phyloP scores from a whole-genome alignment of 2,329 filamentous ascomycete species.

The Penicillium sp. region DNA sequence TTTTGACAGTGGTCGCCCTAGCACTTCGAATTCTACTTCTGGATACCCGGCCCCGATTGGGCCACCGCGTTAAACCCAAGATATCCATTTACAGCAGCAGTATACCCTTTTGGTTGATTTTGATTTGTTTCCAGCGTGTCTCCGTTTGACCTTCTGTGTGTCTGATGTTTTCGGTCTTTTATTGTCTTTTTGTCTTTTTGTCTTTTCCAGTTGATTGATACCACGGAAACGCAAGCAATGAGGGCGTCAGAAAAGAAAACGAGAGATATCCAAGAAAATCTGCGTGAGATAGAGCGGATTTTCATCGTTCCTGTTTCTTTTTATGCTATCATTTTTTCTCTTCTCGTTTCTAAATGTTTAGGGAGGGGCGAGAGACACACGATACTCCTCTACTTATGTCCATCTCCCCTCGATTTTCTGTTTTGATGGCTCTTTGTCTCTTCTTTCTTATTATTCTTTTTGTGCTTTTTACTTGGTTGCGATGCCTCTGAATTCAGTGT shows the following conservation, averaged over 20 bases:
- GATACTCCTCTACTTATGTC: conserved; percentile 1
- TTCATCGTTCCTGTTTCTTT: conserved; percentile 12
- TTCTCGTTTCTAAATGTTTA: conserved; percentile 1
- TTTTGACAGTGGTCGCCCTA: conserved; percentile 87
- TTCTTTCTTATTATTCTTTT: neutral
- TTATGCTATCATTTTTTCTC: conserved; percentile 12
- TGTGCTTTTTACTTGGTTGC: neutral
- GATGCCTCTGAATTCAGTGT: conserved; percentile 1
- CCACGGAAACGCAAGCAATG: conserved; percentile 34
- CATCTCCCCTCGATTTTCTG: neutral
- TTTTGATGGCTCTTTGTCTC: neutral
- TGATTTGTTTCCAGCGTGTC: conserved; percentile 36
- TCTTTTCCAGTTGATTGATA: conserved; percentile 28
- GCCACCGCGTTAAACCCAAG: conserved; percentile 77
- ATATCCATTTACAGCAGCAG: conserved; percentile 49
- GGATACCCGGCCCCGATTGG: conserved; percentile 93
- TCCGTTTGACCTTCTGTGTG: conserved; percentile 39
- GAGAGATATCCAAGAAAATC: conserved; percentile 32
- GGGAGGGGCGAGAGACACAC: conserved; percentile 3
- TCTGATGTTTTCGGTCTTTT: conserved; percentile 8
- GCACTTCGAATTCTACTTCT: conserved; percentile 95
- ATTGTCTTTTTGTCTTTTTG: conserved; percentile 17
- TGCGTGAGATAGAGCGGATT: conserved; percentile 25
- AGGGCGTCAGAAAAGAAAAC: conserved; percentile 34
- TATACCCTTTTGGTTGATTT: conserved; percentile 46